Evolutionary conservation across 1,139 yeast genomes (phyloP), one percentile per base, ranked within the genome.

Genomic region (Tardiomyces blankii): DNA sequence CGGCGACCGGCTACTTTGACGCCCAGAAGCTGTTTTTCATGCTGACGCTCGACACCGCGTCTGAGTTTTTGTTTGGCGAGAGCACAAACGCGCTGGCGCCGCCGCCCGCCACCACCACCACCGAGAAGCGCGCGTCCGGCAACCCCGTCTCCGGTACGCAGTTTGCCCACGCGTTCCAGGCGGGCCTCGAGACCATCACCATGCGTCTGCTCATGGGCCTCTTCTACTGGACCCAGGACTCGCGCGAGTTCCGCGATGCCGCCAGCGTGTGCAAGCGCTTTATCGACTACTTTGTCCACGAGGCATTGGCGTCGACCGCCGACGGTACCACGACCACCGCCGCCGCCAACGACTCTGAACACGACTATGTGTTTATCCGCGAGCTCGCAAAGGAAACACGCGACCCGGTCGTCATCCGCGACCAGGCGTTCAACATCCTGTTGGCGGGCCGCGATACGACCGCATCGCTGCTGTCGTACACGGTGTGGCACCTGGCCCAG

Each of bases 61-160:
- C 81, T 14, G 80, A 76, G 57, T 75, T 77, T 54, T 63, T 77
- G 52, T 76, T 77, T 60, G 82, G 82, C 25, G 75, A 72, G 54
- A 69, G 76, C 11, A 73, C 70, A n/a, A 65, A 66, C 45, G 16
- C 40, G 21, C 44, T 42, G 3, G 27, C 9, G 13, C 74, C 70
- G n/a, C 21, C 38, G 4, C 38, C 23, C 19, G 9, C 14, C 18
- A 14, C 9, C 8, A 14, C 38, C 14, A 13, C 12, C 18, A 8
- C 19, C 5, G 19, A 9, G 19, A 12, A 28, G 25, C 9, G 21
- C 18, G 11, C 21, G 21, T n/a, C 19, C 19, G n/a, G 19, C 19
- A 16, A 35, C 39, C 18, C 18, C 50, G 60, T 59, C 21, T 51
- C 58, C 18, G 61, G 59, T 30, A 43, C 65, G 45, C 53, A 56